Evolutionary conservation across 31 red algal species (phyloP), one percentile per base, ranked within the genome.

Genomic region (Asparagopsis taxiformis): DNA sequence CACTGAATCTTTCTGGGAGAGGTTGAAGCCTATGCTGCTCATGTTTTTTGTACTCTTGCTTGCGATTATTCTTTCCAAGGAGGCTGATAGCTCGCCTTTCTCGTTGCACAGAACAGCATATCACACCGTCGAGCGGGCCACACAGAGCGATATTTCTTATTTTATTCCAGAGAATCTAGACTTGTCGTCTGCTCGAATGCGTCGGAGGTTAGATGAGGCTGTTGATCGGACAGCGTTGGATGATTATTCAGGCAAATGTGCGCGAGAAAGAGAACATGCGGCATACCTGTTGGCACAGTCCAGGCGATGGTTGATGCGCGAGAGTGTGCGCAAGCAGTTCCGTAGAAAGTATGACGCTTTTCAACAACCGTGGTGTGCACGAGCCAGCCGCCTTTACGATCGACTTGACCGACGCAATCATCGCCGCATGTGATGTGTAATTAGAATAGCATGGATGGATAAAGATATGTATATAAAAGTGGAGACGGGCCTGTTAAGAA

Each of bases 281-380:
- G 30, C 19, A 21, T 44, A 21, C 17, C 30, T 68, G 64, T 21
- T 49, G 41, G 15, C 21, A 23, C 32, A 68, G 49, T 48, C 35
- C n/a, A 4, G 41, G 15, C 6, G 38, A 20, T 68, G 64, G 64
- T 39, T 36, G 20, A 48, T 44, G 19, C 21, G 64, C 6, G 49
- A 46, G 19, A 8, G n/a, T 0, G 30, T n/a, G 20, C 19, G 64
- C 11, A 39, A 36, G 11, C 6, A 20, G 64, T 68, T 48, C 19
- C 34, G 64, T 13, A 23, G 10, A 49, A 25, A 26, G 38, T 50
- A 68, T 48, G 64, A 68, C 36, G 41, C 17, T 5, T 68, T 68
- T 46, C 22, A 43, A 39, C 41, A 68, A 31, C 64, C 64, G 21
- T 68, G 64, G 64, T 68, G 64, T 31, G 30, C 19, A 43, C 41